Conservation (phyloP, 2,329 filamentous ascomycete species). For the Herpomyces periplanetae region DNA sequence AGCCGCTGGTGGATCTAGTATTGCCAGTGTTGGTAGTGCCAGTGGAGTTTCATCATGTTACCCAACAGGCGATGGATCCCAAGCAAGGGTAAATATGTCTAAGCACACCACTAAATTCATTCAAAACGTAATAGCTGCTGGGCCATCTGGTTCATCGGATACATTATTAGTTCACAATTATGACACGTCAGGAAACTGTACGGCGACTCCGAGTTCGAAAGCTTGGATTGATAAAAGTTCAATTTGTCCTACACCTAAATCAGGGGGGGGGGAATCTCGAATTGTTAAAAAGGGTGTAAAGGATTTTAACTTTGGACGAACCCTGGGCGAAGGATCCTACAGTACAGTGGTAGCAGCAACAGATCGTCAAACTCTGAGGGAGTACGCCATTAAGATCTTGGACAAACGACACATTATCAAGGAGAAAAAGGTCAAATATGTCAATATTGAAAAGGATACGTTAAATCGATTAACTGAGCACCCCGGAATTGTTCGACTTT, state of each 20-base stretch:
- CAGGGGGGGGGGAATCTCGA: constrained; percentile 41
- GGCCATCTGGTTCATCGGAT: constrained; percentile 4
- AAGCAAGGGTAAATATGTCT: too few relatives aligned
- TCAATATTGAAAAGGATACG: constrained; percentile 97
- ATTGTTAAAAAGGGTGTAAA: constrained; percentile 86
- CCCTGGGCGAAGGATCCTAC: constrained; percentile 83
- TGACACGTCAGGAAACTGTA: constrained; percentile 11
- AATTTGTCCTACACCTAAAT: constrained; percentile 40
- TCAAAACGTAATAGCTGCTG: constrained; percentile 12
- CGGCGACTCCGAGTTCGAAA: constrained; percentile 24
- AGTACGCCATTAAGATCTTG: constrained; percentile 90
- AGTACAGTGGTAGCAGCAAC: constrained; percentile 77
- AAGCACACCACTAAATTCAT: constrained; percentile 7
- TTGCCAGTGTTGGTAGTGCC: too few relatives aligned
- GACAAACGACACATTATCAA: constrained; percentile 98
- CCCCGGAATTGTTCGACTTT: constrained; percentile 72
- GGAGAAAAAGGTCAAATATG: constrained; percentile 98
- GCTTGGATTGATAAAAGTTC: constrained; percentile 89
- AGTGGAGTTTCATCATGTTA: too few relatives aligned
- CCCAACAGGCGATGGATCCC: too few relatives aligned
- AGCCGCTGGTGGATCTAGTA: too few relatives aligned
- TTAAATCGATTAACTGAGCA: constrained; percentile 83
- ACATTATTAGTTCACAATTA: constrained; percentile 6
- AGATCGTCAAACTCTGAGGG: constrained; percentile 65
- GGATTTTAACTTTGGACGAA: constrained; percentile 69